These are phyloP conservation scores for Dujonia santamariae DNA, from an alignment of 1,139 yeast genomes.

Conservation along the genomic window DNA sequence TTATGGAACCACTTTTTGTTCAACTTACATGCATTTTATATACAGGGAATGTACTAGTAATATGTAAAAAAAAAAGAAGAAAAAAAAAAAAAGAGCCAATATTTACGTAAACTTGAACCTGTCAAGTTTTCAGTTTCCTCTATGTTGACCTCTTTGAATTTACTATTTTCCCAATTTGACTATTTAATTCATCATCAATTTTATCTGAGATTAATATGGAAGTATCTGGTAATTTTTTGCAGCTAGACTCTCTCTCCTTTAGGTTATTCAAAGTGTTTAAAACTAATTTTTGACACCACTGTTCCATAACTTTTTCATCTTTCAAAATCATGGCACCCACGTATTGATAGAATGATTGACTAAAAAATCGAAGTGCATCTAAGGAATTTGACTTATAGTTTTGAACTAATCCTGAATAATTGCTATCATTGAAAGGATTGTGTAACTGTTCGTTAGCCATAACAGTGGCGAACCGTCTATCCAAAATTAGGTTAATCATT, in stretches of 20 bases:
- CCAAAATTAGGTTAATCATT: constrained; percentile 11
- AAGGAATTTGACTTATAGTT: constrained; percentile 14
- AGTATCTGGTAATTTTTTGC: too few species aligned
- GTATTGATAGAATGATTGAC: constrained; percentile 21
- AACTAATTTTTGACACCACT: constrained; percentile 17
- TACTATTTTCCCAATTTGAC: too few species aligned
- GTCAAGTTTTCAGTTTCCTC: too few species aligned
- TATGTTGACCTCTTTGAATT: too few species aligned
- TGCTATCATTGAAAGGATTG: constrained; percentile 11
- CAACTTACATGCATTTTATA: too few species aligned
- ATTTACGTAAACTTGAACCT: too few species aligned
- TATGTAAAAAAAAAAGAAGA: too few species aligned
- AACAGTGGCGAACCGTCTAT: constrained; percentile 17
- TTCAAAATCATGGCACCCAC: constrained; percentile 16
- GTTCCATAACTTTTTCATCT: constrained; percentile 11
- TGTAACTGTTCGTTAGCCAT: constrained; percentile 11
- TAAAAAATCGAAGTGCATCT: constrained; percentile 13
- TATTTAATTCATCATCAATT: too few species aligned
- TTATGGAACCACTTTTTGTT: too few species aligned
- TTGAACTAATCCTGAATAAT: constrained; percentile 10
- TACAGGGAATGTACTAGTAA: too few species aligned
- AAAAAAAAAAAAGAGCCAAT: too few species aligned
- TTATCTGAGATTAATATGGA: too few species aligned
- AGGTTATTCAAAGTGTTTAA: background rate
- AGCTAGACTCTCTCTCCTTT: background rate